phyloP scores from a whole-genome alignment of 768 basidiomycete genomes.

The Paxillus rubicundulus region DNA sequence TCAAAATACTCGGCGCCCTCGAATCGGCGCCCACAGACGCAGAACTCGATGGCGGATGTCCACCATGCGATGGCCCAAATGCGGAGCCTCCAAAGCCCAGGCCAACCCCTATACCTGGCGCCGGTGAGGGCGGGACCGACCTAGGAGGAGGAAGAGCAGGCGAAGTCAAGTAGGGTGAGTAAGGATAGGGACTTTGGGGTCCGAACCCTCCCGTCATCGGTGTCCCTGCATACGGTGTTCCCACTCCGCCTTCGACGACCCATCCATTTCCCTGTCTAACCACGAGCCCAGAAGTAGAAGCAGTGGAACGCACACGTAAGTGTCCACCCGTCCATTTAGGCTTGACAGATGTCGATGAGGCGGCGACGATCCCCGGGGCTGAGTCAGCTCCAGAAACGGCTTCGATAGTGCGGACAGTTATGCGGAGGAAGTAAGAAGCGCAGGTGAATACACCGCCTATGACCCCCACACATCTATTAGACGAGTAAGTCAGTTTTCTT shows the following conservation, averaged over 20 bases:
- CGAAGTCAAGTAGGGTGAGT: conserved; percentile 31
- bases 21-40: conserved; percentile 5
- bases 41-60: conserved; percentile 6
- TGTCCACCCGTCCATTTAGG: conserved; percentile 68
- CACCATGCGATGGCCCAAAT: conserved; percentile 10
- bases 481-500: background rate
- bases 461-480: conserved; percentile 71
- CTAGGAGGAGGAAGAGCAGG: conserved; percentile 19
- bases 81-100: conserved; percentile 26
- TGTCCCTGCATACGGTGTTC: conserved; percentile 37
- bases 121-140: conserved; percentile 23
- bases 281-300: conserved; percentile 34
- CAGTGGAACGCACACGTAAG: conserved; percentile 52
- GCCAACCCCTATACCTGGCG: conserved; percentile 18
- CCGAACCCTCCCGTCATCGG: conserved; percentile 32
- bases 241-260: conserved; percentile 48
- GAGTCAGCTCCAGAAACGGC: conserved; percentile 57
- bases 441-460: conserved; percentile 90
- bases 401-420: conserved; percentile 61
- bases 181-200: conserved; percentile 25
- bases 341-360: conserved; percentile 61
- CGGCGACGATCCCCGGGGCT: conserved; percentile 56
- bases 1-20: conserved; percentile 12
- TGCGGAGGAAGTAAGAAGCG: conserved; percentile 70
- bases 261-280: conserved; percentile 58